Conservation (phyloP, 371 early-diverging fungal genomes). For the Mortierella sp. region DNA sequence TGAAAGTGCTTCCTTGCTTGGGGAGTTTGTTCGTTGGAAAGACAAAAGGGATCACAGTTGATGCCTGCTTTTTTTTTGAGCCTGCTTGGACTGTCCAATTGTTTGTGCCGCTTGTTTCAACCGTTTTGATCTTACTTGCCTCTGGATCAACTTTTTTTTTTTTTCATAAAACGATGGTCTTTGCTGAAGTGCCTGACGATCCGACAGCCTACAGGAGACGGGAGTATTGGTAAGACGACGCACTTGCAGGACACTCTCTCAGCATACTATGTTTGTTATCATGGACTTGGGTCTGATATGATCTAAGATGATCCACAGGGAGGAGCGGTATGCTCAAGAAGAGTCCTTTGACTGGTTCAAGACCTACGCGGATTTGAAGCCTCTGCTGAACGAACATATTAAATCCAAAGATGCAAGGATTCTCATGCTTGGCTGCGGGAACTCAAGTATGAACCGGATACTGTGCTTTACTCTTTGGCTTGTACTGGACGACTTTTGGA, state of each 20-base stretch:
- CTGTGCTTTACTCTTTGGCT: background rate
- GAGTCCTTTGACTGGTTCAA: slow-evolving; percentile 90
- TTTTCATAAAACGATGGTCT: slow-evolving; percentile 29
- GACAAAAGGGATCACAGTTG: too few species aligned
- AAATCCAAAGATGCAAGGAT: slow-evolving; percentile 68
- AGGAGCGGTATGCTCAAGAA: slow-evolving; percentile 61
- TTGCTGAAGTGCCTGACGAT: slow-evolving; percentile 69
- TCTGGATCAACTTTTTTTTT: background rate
- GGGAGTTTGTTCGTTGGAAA: background rate
- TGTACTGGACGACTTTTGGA: background rate
- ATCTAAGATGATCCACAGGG: slow-evolving; percentile 5
- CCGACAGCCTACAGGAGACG: slow-evolving; percentile 71
- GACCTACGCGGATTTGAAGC: slow-evolving; percentile 78
- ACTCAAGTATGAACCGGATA: slow-evolving; percentile 64
- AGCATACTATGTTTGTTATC: background rate
- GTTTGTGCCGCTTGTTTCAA: too few species aligned
- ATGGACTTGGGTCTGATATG: background rate
- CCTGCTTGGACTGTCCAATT: too few species aligned
- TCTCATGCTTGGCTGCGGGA: slow-evolving; percentile 84
- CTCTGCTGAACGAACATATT: slow-evolving; percentile 66
- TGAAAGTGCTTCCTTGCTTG: background rate
- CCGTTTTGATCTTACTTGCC: background rate
- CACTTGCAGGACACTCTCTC: background rate
- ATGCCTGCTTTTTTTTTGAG: too few species aligned
- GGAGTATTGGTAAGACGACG: slow-evolving; percentile 68